A percentile compares a stretch with the other conserved stretches of the same genome.
Conservation (phyloP, 2,329 filamentous ascomycete genomes). For the Penicillium occitanis region DNA sequence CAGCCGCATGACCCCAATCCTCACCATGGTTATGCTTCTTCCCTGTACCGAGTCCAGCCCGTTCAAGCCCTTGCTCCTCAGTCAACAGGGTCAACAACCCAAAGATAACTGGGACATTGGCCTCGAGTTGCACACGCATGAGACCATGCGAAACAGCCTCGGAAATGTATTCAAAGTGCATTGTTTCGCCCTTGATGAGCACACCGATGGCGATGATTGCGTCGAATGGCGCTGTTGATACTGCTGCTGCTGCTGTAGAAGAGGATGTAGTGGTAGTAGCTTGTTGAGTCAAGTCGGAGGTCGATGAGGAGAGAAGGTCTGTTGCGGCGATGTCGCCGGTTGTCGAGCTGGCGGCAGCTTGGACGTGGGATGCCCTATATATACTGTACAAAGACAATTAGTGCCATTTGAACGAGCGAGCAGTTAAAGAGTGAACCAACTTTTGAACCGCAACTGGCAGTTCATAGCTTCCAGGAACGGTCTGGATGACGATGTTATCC, state of each 20-base stretch:
- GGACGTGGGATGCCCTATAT: constrained; percentile 82
- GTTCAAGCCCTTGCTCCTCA: constrained; percentile 81
- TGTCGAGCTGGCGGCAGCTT: constrained; percentile 61
- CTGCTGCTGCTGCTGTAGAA: constrained; percentile 33
- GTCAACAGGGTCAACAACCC: constrained; percentile 84
- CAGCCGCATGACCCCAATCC: constrained; percentile 92
- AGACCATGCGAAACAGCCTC: constrained; percentile 87
- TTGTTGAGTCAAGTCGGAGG: constrained; percentile 64
- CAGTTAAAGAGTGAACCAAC: constrained; percentile 42
- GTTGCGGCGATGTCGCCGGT: constrained; percentile 47
- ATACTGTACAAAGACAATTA: constrained; percentile 53
- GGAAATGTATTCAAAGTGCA: constrained; percentile 99
- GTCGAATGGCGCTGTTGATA: constrained; percentile 66
- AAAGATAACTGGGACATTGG: constrained; percentile 85
- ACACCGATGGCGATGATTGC: constrained; percentile 94
- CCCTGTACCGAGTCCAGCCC: constrained; percentile 68
- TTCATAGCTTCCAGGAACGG: constrained; percentile 92
- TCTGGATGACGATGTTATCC: constrained; percentile 84
- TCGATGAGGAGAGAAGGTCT: constrained; percentile 61
- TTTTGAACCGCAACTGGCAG: constrained; percentile 86
- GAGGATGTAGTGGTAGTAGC: constrained; percentile 37
- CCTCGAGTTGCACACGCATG: constrained; percentile 91
- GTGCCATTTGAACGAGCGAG: neutral
- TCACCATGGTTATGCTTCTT: constrained; percentile 84
- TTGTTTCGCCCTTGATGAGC: constrained; percentile 96